These are phyloP conservation scores for Plantago major DNA, from an alignment of 257 asterid genomes.

Conservation along the genomic window DNA sequence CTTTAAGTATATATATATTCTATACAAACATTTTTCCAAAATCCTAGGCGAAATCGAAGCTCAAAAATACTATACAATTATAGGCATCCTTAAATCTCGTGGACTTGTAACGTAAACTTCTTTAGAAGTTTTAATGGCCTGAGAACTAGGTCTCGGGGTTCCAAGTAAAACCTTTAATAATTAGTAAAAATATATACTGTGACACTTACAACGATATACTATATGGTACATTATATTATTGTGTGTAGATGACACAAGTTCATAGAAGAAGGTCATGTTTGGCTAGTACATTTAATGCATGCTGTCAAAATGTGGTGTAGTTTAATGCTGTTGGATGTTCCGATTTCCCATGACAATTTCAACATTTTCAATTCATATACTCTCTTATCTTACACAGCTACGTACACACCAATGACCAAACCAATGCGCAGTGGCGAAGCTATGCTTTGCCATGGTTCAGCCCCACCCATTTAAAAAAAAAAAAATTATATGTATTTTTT, in stretches of 20 bases:
- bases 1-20: slow-evolving; percentile 7
- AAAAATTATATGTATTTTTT: too few relatives aligned
- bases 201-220: slow-evolving; percentile 36
- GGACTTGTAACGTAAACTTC: slow-evolving; percentile 38
- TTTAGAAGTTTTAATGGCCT: slow-evolving; percentile 40
- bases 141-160: too few relatives aligned
- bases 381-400: too few relatives aligned
- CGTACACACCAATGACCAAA: too few relatives aligned
- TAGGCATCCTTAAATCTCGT: slow-evolving; percentile 23
- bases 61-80: slow-evolving; percentile 4
- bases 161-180: too few relatives aligned
- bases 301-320: too few relatives aligned
- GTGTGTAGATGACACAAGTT: slow-evolving; percentile 35
- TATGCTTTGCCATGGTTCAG: too few relatives aligned
- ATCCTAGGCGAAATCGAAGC: slow-evolving; percentile 83
- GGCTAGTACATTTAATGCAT: slow-evolving; percentile 30
- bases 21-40: slow-evolving; percentile 28
- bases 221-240: too few relatives aligned
- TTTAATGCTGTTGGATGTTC: slow-evolving; percentile 22
- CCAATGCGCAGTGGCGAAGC: too few relatives aligned
- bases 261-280: slow-evolving; percentile 30
- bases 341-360: slow-evolving; percentile 9
- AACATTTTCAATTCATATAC: not conserved
- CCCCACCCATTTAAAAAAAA: too few relatives aligned
- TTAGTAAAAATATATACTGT: slow-evolving; percentile 14